These are phyloP conservation scores for Radiomyces spectabilis DNA, from an alignment of 192 early-diverging fungal species.

Conservation along the genomic window DNA sequence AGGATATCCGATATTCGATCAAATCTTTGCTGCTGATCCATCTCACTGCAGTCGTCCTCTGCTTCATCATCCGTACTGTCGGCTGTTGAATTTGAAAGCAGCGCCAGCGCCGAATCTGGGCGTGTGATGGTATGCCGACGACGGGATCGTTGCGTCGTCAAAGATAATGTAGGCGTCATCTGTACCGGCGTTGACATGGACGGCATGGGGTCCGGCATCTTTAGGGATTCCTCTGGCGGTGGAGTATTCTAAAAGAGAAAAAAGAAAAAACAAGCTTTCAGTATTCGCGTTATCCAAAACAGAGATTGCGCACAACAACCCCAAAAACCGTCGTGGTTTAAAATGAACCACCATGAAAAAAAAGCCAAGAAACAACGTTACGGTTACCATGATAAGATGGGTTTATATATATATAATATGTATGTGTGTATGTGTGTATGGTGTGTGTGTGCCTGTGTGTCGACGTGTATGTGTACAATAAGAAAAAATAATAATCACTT, in stretches of 20 bases:
- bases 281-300: too few relatives aligned
- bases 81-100: neutral
- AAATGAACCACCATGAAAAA: too few relatives aligned
- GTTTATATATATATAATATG: too few relatives aligned
- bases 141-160: neutral
- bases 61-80: neutral
- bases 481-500: too few relatives aligned
- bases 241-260: constrained; percentile 3
- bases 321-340: too few relatives aligned
- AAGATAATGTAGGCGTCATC: neutral
- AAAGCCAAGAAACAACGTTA: too few relatives aligned
- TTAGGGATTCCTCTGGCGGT: neutral
- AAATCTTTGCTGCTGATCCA: constrained; percentile 4
- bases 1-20: constrained; percentile 26
- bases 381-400: too few relatives aligned
- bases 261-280: neutral
- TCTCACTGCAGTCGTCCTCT: constrained; percentile 6
- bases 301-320: too few relatives aligned
- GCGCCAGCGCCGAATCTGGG: constrained; percentile 10
- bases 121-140: constrained; percentile 14
- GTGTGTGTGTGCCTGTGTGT: too few relatives aligned
- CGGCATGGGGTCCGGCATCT: neutral
- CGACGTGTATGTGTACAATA: too few relatives aligned
- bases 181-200: constrained; percentile 4
- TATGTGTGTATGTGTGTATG: too few relatives aligned